Base-by-base conservation (phyloP, 305 asterid species). In the Stenogyne calaminthoides region DNA sequence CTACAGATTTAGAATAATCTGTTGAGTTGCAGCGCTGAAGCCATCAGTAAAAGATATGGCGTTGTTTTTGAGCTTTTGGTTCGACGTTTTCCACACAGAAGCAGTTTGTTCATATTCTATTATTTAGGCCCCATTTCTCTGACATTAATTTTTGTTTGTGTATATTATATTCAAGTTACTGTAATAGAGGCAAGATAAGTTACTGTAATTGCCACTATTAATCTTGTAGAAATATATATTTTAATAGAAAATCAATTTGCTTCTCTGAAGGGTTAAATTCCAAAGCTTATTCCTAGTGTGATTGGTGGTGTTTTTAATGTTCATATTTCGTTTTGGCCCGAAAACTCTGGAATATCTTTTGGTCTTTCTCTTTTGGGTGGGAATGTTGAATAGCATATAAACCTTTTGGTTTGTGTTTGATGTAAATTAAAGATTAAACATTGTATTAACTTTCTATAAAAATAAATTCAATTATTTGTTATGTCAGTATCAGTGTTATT, bases 101-200 rank as follows among this genome's bases (percentile, higher is more conserved):
- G 78, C 75, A 56, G 79, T 75, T 47, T 75, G 80, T 77, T 72
- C 64, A 76, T 79, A 77, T 74, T 34, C 70, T 59, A 72, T 76
- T 79, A 40, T 76, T 78, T 66, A 81, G 72, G 83, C 79, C 83
- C 70, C 79, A 67, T 67, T 76, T 46, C 57, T 67, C 47, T 18
- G 49, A 73, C 64, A 69, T 36, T 59, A 59, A 6, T 85, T 60
- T 52, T 58, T 60, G 72, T 76, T 81, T 84, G 36, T 85, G 88
- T 85, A 82, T 58, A 80, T 78, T 71, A 46, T 74, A 68, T 67
- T 77, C 85, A 76, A 8, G 60, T 63, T 70, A 46, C 73, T 71
- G 73, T 67, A 69, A 59, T 73, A 72, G 73, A 72, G 80, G 80
- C 49, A 71, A 57, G 52, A 36, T 59, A 61, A n/a, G 44, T 37